Evolutionary conservation across 2,329 filamentous ascomycete genomes (phyloP).

Genomic region (Xylariaceae sp.): DNA sequence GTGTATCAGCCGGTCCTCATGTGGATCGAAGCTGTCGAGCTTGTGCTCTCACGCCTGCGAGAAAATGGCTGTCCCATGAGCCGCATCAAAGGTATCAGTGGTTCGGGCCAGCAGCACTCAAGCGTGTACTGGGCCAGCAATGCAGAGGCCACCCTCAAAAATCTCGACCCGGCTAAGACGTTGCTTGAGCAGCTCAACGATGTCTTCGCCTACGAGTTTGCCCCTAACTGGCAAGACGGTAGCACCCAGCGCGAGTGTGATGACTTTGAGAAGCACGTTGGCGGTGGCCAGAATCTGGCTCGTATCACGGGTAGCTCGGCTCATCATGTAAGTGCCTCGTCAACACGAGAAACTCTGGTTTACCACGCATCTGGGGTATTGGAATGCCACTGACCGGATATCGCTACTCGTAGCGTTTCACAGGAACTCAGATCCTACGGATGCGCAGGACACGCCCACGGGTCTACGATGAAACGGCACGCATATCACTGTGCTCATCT

Average conservation of each 20-base stretch:
- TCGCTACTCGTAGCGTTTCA: conserved; percentile 67
- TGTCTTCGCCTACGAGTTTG: conserved; percentile 79
- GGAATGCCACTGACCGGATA: not conserved
- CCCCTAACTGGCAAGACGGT: conserved; percentile 97
- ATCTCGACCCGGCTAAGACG: conserved; percentile 55
- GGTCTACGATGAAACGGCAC: conserved; percentile 73
- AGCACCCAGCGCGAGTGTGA: conserved; percentile 93
- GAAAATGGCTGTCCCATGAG: conserved; percentile 68
- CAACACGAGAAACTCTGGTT: not conserved
- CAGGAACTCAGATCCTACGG: conserved; percentile 91
- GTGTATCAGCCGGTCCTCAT: conserved; percentile 90
- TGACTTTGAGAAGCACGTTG: conserved; percentile 72
- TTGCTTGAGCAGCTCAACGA: conserved; percentile 69
- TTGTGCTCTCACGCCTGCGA: conserved; percentile 71
- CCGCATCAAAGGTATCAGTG: conserved; percentile 76
- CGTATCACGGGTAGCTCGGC: conserved; percentile 84
- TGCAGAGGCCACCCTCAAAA: conserved; percentile 61
- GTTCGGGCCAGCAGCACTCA: conserved; percentile 94
- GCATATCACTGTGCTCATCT: conserved; percentile 91
- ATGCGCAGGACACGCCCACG: conserved; percentile 77
- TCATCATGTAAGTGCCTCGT: conserved; percentile 67
- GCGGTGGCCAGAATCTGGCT: conserved; percentile 65
- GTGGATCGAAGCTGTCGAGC: conserved; percentile 90
- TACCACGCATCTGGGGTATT: no score
- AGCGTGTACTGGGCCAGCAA: conserved; percentile 86